Evolutionary conservation across 2,329 filamentous ascomycete genomes (phyloP).

Genomic region (Stachybotrys elegans): DNA sequence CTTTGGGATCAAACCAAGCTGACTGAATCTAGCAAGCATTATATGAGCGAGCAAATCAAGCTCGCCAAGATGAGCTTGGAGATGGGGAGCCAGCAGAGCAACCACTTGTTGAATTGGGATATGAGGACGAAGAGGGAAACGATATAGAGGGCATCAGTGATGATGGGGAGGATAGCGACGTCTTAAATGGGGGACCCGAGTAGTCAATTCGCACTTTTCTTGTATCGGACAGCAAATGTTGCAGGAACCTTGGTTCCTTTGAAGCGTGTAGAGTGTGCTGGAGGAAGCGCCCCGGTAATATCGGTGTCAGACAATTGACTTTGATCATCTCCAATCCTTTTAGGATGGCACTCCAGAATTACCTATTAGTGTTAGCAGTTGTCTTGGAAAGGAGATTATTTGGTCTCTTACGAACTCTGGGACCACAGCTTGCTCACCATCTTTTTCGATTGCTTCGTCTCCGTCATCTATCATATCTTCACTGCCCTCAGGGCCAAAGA

Average conservation of each 20-base stretch:
- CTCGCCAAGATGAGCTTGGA: constrained; percentile 2
- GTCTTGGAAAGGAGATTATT: constrained; percentile 2
- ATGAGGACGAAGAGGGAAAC: constrained; percentile 3
- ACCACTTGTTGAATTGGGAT: constrained; percentile 3
- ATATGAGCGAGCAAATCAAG: neutral
- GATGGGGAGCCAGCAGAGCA: constrained; percentile 2
- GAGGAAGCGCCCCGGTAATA: neutral
- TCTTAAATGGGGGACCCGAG: neutral
- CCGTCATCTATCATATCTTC: neutral
- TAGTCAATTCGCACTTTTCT: constrained; percentile 2
- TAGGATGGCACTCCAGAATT: constrained; percentile 1
- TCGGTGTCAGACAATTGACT: neutral
- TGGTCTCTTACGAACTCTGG: constrained; percentile 3
- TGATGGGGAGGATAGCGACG: constrained; percentile 1
- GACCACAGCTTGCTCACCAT: constrained; percentile 1
- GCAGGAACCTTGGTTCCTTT: constrained; percentile 1
- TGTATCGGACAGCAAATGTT: constrained; percentile 3
- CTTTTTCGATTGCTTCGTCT: constrained; percentile 2
- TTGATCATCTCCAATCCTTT: constrained; percentile 1
- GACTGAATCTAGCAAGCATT: constrained; percentile 1
- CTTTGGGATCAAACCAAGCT: neutral
- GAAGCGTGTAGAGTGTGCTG: constrained; percentile 1
- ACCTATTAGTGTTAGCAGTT: constrained; percentile 1
- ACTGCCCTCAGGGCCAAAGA: neutral
- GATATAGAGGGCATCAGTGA: constrained; percentile 1